phyloP scores from a whole-genome alignment of 73 alveolate genomes.

The Paramecium octaurelia region DNA sequence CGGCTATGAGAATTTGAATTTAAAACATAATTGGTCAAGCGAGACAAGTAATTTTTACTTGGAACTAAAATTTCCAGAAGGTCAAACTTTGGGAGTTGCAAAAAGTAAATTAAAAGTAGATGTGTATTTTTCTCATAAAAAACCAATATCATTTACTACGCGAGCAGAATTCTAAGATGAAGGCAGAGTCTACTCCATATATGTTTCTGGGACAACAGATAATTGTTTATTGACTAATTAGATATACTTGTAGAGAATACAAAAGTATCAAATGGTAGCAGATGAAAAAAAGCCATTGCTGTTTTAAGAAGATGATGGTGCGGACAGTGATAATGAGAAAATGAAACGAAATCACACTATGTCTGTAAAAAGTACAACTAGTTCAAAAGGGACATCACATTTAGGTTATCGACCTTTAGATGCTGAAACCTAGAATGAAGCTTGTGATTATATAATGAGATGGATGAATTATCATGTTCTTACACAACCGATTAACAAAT shows the following conservation, averaged over 20 bases:
- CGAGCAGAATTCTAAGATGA: constrained; percentile 93
- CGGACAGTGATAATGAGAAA: constrained; percentile 76
- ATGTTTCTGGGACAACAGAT: constrained; percentile 96
- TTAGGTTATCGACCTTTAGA: constrained; percentile 93
- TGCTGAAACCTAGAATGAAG: constrained; percentile 76
- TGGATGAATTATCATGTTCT: constrained; percentile 89
- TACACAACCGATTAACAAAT: constrained; percentile 76
- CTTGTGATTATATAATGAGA: constrained; percentile 86
- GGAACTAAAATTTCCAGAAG: constrained; percentile 86
- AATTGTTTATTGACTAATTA: constrained; percentile 89
- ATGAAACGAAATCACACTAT: constrained; percentile 58
- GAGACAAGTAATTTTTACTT: constrained; percentile 82
- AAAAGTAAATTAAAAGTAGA: constrained; percentile 87
- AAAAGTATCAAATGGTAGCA: constrained; percentile 76
- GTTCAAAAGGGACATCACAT: constrained; percentile 84
- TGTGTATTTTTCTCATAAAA: constrained; percentile 84
- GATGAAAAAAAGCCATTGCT: constrained; percentile 70
- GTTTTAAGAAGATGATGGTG: constrained; percentile 76
- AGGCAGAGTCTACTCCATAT: constrained; percentile 91
- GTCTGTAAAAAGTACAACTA: constrained; percentile 48
- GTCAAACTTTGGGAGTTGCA: constrained; percentile 82
- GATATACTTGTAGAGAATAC: constrained; percentile 88
- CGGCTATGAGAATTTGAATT: constrained; percentile 96
- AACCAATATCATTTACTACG: constrained; percentile 96
- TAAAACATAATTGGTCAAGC: constrained; percentile 82